Base-by-base conservation (phyloP, 306 rosid species). In the Dalbergia oliveri region DNA sequence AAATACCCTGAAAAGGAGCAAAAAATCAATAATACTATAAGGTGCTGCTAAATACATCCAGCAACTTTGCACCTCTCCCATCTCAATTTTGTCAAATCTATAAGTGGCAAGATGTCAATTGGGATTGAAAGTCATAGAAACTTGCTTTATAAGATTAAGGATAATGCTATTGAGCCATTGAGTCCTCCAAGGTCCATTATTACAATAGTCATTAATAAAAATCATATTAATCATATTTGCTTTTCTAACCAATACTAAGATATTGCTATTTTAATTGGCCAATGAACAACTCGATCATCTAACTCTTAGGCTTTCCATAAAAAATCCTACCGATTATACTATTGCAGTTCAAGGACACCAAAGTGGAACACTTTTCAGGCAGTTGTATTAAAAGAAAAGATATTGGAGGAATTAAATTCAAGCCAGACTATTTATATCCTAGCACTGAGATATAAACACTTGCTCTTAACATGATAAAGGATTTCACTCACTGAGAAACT, bases 401-500 rank as follows among this genome's bases (percentile, higher is more conserved):
- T 45, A 41, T 62, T 45, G n/a, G 60, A 69, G 61, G 73, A 72
- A 68, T 6, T 78, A 41, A 26, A 49, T 31, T 69, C 65, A 77
- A 19, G 19, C 37, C 6, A 82, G 19, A 18, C 18, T 41, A 49
- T 35, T 33, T 35, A 60, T 33, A 65, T 37, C 56, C 47, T 50
- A 57, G 35, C 44, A 70, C 13, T 43, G 49, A 10, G 45, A 75
- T 15, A 59, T 63, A 47, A 69, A 14, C 26, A 62, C 54, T 26
- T 53, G 66, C 56, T 16, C 62, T 4, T 23, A 69, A 35, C 37
- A 41, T 21, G 26, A 58, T 56, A 75, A 18, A 68, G 61, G 15
- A 66, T 18, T 69, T 67, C 83, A 84, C 96, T 91, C 77, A 95
- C 97, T 93, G 98, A 75, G 97, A 95, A 86, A 93, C 79, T 87